Base-by-base conservation (phyloP, 1,139 yeast species). In the Saccharomyces hybrid region DNA sequence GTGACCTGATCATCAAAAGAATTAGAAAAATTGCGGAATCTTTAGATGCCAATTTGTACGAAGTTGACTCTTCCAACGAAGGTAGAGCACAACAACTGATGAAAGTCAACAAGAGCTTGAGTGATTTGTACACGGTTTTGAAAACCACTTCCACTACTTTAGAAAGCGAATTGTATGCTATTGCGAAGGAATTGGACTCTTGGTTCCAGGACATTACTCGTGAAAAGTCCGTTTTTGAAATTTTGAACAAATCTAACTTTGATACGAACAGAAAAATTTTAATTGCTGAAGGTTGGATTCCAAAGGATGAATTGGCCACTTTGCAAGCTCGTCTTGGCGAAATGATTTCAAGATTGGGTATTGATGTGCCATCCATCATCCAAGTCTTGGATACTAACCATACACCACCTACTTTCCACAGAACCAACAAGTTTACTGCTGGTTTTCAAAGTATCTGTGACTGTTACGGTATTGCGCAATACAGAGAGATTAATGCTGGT, bases 201-300 rank as follows among this genome's bases (percentile, higher is more conserved):
- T 85, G 96, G 84, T 82, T 80, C 61, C 85, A 84, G 50, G 76
- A 77, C 26, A 75, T 88, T 46, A 76, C 79, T 53, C 80, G 88
- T 64, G 99, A 93, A 65, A 83, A 84, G 65, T 77, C 84, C 32
- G 83, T 90, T 42, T 89, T 83, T 70, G 81, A 84, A 60, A 79
- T 88, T 0, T 76, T 93, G 68, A 91, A 91, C 71, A 77, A 81
- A 63, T 90, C 91, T 71, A 88, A 86, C 67, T 88, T 84, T 69
- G 97, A 91, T 69, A 82, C 84, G 56, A 83, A 89, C 42, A 80
- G 98, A 71, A 81, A 93, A 64, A 87, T 95, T 58, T 75, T 93
- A 55, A 89, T 93, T 57, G 98, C 96, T n/a, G 99, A 93, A 75
- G 99, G 98, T 32, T 93, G 99, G 99, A 79, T 90, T 42, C 96